These are phyloP conservation scores for Athelia sp. DNA, from an alignment of 1,284 basidiomycete species.

Conservation along the genomic window DNA sequence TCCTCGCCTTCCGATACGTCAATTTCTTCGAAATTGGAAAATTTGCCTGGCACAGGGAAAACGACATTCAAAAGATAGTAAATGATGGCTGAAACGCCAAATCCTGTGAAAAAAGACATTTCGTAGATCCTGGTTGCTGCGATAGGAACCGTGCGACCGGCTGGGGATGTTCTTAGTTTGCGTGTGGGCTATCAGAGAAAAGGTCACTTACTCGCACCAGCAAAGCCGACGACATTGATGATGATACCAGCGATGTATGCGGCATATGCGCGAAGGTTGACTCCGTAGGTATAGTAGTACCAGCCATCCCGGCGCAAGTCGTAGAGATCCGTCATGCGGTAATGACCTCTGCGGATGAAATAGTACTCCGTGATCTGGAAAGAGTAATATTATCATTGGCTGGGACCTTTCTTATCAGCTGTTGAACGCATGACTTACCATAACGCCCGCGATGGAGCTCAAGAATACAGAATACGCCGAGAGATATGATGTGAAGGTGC, in stretches of 20 bases:
- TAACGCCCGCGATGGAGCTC: slow-evolving; percentile 79
- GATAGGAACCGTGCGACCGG: slow-evolving; percentile 53
- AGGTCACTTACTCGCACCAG: slow-evolving; percentile 52
- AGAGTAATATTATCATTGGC: background rate
- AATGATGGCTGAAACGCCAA: slow-evolving; percentile 59
- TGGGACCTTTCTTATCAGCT: background rate
- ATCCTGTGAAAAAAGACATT: slow-evolving; percentile 77
- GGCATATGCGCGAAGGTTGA: slow-evolving; percentile 72
- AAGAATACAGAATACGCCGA: slow-evolving; percentile 82
- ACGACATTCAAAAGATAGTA: slow-evolving; percentile 57
- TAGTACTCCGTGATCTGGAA: slow-evolving; percentile 77
- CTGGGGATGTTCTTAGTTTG: slow-evolving; percentile 23
- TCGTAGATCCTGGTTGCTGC: slow-evolving; percentile 68
- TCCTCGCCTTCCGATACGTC: slow-evolving; percentile 42
- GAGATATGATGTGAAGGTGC: slow-evolving; percentile 79
- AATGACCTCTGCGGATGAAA: slow-evolving; percentile 68
- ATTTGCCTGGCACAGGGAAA: slow-evolving; percentile 55
- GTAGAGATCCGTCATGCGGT: slow-evolving; percentile 73
- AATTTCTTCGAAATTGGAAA: slow-evolving; percentile 51
- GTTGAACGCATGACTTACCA: slow-evolving; percentile 36
- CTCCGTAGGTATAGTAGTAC: slow-evolving; percentile 75
- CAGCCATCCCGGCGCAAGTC: slow-evolving; percentile 49
- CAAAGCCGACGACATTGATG: slow-evolving; percentile 77
- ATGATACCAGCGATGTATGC: slow-evolving; percentile 75
- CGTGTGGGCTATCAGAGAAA: slow-evolving; percentile 19